Percentiles rank a stretch among this genome's conserved stretches.
These are phyloP conservation scores for Hypericum androsaemum DNA, from an alignment of 345 rosid species.

Conservation along the genomic window DNA sequence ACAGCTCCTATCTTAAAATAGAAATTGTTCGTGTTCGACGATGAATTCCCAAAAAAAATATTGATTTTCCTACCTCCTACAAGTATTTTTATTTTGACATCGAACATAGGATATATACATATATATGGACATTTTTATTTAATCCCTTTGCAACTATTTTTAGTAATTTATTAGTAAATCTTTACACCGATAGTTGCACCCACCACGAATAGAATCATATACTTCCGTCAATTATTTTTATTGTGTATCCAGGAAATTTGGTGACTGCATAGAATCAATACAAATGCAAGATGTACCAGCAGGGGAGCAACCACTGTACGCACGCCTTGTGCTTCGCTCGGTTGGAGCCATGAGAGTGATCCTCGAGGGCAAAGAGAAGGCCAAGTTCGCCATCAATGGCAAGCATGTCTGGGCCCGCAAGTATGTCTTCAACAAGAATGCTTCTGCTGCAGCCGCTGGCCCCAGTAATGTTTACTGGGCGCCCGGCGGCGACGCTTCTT, in stretches of 20 bases:
- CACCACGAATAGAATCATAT: background rate
- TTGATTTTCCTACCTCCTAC: no score
- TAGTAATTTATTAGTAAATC: no score
- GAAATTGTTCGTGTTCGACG: no score
- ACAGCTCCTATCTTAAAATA: no score
- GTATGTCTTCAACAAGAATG: conserved; percentile 18
- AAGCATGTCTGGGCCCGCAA: conserved; percentile 68
- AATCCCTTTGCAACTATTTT: no score
- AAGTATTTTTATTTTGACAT: no score
- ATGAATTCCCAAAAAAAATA: no score
- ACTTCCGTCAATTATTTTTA: background rate
- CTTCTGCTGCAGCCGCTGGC: background rate
- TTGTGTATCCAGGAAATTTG: conserved; percentile 33
- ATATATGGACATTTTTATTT: no score
- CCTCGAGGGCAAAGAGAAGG: conserved; percentile 27
- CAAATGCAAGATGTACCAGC: conserved; percentile 37
- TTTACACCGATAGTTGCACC: background rate
- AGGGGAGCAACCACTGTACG: conserved; percentile 38
- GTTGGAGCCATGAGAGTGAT: conserved; percentile 17
- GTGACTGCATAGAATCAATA: conserved; percentile 40
- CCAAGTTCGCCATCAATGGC: conserved; percentile 55
- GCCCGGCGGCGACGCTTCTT: no score
- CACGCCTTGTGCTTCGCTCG: conserved; percentile 37
- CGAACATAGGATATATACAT: no score
- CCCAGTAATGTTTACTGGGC: background rate